Evolutionary conservation across 108 stramenopile species (phyloP).

Genomic region (Nitzschia inconspicua): DNA sequence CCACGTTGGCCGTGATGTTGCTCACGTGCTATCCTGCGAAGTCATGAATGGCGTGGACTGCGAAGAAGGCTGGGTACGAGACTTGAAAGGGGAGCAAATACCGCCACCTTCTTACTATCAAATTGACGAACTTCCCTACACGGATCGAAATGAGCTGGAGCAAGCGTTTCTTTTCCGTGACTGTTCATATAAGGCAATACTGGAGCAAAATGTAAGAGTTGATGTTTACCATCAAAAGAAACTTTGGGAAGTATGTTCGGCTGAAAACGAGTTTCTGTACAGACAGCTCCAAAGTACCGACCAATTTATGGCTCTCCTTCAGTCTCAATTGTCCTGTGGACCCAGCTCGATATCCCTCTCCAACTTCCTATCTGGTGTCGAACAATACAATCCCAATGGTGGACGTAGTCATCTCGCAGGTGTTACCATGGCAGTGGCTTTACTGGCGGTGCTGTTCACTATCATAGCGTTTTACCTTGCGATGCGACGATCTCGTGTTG

Average conservation of each 20-base stretch:
- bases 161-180: slow-evolving; percentile 14
- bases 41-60: slow-evolving; percentile 5
- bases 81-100: neutral
- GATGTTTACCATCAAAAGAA: neutral
- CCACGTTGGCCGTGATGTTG: slow-evolving; percentile 9
- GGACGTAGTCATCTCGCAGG: too few species aligned
- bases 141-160: slow-evolving; percentile 7
- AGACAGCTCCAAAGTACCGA: neutral
- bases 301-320: too few species aligned
- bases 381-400: too few species aligned
- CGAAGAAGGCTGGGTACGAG: slow-evolving; percentile 3
- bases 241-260: slow-evolving; percentile 11
- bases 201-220: slow-evolving; percentile 11
- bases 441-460: too few species aligned
- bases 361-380: too few species aligned
- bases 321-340: too few species aligned
- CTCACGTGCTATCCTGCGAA: slow-evolving; percentile 14
- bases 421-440: too few species aligned
- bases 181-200: slow-evolving; percentile 15
- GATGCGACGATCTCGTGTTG: too few species aligned
- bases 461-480: too few species aligned
- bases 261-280: neutral
- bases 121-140: neutral
- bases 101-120: neutral
- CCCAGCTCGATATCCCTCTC: too few species aligned